Conservation (phyloP, 345 rosid species). For the Acer negundo region DNA sequence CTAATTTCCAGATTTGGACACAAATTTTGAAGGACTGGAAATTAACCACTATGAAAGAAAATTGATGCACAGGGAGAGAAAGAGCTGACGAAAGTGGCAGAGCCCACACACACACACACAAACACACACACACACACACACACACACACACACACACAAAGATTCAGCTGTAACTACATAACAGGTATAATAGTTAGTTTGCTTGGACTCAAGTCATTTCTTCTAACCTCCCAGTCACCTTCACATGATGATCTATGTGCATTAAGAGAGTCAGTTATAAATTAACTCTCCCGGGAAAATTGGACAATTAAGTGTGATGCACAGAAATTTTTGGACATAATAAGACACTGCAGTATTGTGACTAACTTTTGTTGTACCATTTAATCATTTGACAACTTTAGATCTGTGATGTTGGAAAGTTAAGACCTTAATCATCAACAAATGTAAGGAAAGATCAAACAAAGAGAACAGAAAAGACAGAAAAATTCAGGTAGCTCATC, state of each 20-base stretch:
- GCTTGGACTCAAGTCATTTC: not conserved
- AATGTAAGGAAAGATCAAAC: slow-evolving; percentile 1
- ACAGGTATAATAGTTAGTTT: not conserved
- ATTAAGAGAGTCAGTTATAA: not conserved
- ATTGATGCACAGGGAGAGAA: not conserved
- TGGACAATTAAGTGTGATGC: not conserved
- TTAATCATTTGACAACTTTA: not conserved
- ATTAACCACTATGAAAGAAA: not conserved
- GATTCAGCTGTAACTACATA: not conserved
- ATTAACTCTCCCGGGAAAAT: not conserved
- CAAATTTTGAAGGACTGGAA: not conserved
- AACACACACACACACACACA: not conserved
- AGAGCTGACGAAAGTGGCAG: not conserved
- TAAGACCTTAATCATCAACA: not conserved
- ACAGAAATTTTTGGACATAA: not conserved
- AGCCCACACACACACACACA: not conserved
- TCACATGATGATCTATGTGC: not conserved
- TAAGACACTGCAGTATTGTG: not conserved
- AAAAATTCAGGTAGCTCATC: not conserved
- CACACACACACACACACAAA: not conserved
- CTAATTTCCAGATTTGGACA: not conserved
- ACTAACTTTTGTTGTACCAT: too few relatives aligned
- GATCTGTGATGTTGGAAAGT: not conserved
- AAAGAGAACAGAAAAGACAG: slow-evolving; percentile 12
- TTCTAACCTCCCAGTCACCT: not conserved